phyloP scores from a whole-genome alignment of 176 grass and related monocot genomes.

The Urochloa ruziziensis region DNA sequence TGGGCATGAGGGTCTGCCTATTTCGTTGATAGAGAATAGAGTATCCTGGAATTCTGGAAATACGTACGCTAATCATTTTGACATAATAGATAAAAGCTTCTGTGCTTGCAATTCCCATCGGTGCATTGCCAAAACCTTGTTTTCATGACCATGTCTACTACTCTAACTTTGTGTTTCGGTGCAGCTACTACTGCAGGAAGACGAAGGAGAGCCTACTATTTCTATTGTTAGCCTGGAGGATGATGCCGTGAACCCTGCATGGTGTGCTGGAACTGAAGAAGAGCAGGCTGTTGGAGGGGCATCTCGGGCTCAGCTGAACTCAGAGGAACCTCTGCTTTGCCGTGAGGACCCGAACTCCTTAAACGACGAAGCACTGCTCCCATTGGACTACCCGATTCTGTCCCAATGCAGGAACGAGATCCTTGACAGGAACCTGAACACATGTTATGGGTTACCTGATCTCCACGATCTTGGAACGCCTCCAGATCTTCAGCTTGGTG shows the following conservation, averaged over 20 bases:
- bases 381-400: conserved; percentile 41
- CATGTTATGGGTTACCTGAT: conserved; percentile 42
- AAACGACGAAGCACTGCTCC: conserved; percentile 26
- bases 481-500: conserved; percentile 68
- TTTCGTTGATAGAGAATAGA: not conserved
- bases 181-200: conserved; percentile 2
- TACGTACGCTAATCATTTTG: not conserved
- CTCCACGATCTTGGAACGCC: conserved; percentile 52
- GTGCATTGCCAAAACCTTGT: not conserved
- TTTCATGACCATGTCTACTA: not conserved
- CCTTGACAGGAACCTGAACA: conserved; percentile 10
- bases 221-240: conserved; percentile 34
- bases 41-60: not conserved
- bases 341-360: conserved; percentile 61
- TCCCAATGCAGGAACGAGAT: conserved; percentile 26
- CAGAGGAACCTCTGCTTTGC: conserved; percentile 52
- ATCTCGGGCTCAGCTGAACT: conserved; percentile 20
- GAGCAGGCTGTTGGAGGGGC: conserved; percentile 31
- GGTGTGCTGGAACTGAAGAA: conserved; percentile 41
- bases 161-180: not conserved
- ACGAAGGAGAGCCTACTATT: conserved; percentile 15
- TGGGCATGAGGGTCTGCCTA: not conserved
- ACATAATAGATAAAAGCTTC: not conserved
- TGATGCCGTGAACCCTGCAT: conserved; percentile 40
- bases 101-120: not conserved